Evolutionary conservation across 75 land plant genomes (phyloP).

Genomic region (Gnetum montanum): DNA sequence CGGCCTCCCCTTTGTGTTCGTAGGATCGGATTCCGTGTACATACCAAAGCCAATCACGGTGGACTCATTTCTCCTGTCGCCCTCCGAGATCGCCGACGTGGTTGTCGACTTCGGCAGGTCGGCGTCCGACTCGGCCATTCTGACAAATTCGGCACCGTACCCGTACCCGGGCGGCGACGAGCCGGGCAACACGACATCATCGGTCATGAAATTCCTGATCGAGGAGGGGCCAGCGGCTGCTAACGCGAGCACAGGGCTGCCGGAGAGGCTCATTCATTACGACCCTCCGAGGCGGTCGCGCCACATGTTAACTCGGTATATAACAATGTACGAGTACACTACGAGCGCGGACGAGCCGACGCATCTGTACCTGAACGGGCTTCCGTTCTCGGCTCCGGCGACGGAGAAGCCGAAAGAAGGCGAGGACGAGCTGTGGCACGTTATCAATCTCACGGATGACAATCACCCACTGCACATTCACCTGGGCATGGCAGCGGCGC

Average conservation of each 20-base stretch:
- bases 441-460: constrained; percentile 24
- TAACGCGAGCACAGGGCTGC: not conserved
- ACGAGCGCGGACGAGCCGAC: constrained; percentile 12
- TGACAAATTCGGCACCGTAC: constrained; percentile 21
- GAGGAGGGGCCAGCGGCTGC: too few relatives aligned
- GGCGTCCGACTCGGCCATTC: not conserved
- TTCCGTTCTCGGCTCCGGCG: constrained; percentile 10
- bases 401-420: constrained; percentile 30
- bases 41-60: constrained; percentile 20
- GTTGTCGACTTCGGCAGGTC: constrained; percentile 43
- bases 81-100: constrained; percentile 72
- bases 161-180: constrained; percentile 30
- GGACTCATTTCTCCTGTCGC: constrained; percentile 30
- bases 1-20: constrained; percentile 33
- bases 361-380: constrained; percentile 13
- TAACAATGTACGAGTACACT: constrained; percentile 12
- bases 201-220: constrained; percentile 25
- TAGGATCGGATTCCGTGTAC: constrained; percentile 64
- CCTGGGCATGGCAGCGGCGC: constrained; percentile 10
- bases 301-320: not conserved
- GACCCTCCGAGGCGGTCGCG: not conserved
- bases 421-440: constrained; percentile 24
- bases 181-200: not conserved
- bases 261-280: not conserved
- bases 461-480: constrained; percentile 34